phyloP scores from a whole-genome alignment of 2,329 filamentous ascomycete species.

The Simplicillium sp. region DNA sequence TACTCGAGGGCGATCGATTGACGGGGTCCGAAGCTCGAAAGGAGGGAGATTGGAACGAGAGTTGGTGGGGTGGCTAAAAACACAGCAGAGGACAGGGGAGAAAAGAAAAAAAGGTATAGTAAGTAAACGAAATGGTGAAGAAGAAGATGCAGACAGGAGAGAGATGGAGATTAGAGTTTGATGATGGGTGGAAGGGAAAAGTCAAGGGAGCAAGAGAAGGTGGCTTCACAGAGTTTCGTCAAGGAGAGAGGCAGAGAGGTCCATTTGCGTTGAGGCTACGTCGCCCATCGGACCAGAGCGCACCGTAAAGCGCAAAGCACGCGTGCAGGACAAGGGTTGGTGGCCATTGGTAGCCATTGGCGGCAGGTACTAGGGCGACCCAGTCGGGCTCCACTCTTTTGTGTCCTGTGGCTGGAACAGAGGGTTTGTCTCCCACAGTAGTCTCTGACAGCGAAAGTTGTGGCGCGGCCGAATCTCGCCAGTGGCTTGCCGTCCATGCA shows the following conservation, averaged over 20 bases:
- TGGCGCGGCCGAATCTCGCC: too few relatives aligned
- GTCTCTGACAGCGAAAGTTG: too few relatives aligned
- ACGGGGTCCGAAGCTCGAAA: not conserved
- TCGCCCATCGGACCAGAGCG: slow-evolving; percentile 5
- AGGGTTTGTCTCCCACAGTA: too few relatives aligned
- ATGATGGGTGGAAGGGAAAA: slow-evolving; percentile 7
- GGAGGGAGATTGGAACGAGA: not conserved
- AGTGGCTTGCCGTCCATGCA: too few relatives aligned
- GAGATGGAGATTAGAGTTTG: slow-evolving; percentile 4
- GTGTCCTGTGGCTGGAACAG: slow-evolving; percentile 16
- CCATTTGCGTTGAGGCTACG: slow-evolving; percentile 4
- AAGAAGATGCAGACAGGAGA: slow-evolving; percentile 4
- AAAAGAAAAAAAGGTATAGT: slow-evolving; percentile 7
- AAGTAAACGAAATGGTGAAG: slow-evolving; percentile 6
- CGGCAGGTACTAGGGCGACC: too few relatives aligned
- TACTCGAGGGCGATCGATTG: too few relatives aligned
- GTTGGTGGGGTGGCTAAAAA: slow-evolving; percentile 1
- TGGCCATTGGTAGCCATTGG: too few relatives aligned
- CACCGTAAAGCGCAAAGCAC: too few relatives aligned
- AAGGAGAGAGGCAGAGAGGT: slow-evolving; percentile 1
- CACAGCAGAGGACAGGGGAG: slow-evolving; percentile 1
- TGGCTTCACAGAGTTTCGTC: not conserved
- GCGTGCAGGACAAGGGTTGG: too few relatives aligned
- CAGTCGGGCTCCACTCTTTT: too few relatives aligned
- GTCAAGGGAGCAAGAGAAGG: slow-evolving; percentile 1